Evolutionary conservation across 2,329 filamentous ascomycete genomes (phyloP).

Genomic region (Didymella keratinophila): DNA sequence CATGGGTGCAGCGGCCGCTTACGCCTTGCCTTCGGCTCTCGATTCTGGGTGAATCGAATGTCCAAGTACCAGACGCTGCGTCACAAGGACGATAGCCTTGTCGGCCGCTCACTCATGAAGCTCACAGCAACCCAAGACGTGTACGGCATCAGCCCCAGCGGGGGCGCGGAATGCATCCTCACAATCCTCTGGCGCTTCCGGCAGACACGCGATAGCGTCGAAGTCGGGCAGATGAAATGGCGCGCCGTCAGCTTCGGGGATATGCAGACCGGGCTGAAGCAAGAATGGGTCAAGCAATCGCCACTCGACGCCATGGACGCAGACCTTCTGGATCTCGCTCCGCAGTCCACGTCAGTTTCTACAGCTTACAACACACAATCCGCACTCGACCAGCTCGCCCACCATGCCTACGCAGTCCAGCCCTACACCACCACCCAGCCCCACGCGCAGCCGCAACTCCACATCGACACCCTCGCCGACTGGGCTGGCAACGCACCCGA

Average conservation of each 20-base stretch:
- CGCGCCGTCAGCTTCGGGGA: constrained; percentile 39
- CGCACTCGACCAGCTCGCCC: not conserved
- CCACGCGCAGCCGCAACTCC: constrained; percentile 31
- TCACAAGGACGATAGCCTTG: constrained; percentile 34
- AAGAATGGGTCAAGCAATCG: constrained; percentile 29
- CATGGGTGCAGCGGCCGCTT: constrained; percentile 32
- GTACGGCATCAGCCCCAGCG: constrained; percentile 42
- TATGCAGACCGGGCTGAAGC: constrained; percentile 11
- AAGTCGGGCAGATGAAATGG: constrained; percentile 47
- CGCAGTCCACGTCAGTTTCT: not conserved
- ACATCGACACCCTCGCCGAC: constrained; percentile 35
- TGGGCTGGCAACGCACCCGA: constrained; percentile 32
- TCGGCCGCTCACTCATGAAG: constrained; percentile 43
- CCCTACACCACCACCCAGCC: constrained; percentile 14
- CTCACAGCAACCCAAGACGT: constrained; percentile 56
- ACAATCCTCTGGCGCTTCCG: constrained; percentile 52
- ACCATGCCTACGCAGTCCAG: constrained; percentile 27
- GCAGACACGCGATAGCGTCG: constrained; percentile 37
- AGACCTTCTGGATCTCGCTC: constrained; percentile 5
- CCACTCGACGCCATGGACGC: constrained; percentile 22
- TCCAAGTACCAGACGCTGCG: constrained; percentile 34
- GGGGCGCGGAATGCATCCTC: constrained; percentile 40
- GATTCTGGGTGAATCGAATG: constrained; percentile 55
- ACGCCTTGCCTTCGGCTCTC: constrained; percentile 52
- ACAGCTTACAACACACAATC: constrained; percentile 21